Evolutionary conservation across 73 alveolate genomes (phyloP).

Genomic region (Breviolum minutum): DNA sequence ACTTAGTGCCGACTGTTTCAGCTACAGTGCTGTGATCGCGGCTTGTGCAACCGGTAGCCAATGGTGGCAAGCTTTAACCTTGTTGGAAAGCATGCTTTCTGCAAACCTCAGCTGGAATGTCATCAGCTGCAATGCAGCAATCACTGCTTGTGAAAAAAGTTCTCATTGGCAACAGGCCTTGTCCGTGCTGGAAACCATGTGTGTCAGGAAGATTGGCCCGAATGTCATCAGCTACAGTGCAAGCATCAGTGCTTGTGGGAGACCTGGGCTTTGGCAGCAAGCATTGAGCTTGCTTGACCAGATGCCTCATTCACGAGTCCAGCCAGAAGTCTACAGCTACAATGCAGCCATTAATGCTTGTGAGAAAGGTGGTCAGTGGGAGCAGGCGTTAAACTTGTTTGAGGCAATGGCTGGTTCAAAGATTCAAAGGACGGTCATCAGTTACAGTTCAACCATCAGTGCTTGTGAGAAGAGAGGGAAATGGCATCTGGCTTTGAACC

Average conservation of each 20-base stretch:
- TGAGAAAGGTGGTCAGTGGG: not conserved
- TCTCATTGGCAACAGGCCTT: not conserved
- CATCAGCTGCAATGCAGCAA: not conserved
- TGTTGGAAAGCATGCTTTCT: not conserved
- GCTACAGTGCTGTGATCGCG: not conserved
- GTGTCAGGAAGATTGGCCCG: not conserved
- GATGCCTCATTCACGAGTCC: not conserved
- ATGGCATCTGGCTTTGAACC: not conserved
- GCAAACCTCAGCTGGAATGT: not conserved
- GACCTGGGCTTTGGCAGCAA: not conserved
- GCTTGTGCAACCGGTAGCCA: slow-evolving; percentile 8
- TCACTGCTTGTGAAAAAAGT: not conserved
- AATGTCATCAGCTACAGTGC: slow-evolving; percentile 17
- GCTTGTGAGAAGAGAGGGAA: slow-evolving; percentile 26
- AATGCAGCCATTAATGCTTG: slow-evolving; percentile 55
- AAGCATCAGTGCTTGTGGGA: slow-evolving; percentile 27
- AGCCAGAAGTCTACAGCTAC: not conserved
- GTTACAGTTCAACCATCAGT: slow-evolving; percentile 20
- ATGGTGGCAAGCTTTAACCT: not conserved
- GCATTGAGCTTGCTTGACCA: not conserved
- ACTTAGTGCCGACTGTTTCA: not conserved
- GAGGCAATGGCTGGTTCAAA: not conserved
- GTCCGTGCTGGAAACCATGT: not conserved
- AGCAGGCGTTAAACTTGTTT: slow-evolving; percentile 8
- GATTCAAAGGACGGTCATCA: not conserved